A percentile compares a stretch with the other conserved stretches of the same genome.
These are phyloP conservation scores for Chrysoporthe deuterocubensis DNA, from an alignment of 2,329 filamentous ascomycete species.

Conservation along the genomic window DNA sequence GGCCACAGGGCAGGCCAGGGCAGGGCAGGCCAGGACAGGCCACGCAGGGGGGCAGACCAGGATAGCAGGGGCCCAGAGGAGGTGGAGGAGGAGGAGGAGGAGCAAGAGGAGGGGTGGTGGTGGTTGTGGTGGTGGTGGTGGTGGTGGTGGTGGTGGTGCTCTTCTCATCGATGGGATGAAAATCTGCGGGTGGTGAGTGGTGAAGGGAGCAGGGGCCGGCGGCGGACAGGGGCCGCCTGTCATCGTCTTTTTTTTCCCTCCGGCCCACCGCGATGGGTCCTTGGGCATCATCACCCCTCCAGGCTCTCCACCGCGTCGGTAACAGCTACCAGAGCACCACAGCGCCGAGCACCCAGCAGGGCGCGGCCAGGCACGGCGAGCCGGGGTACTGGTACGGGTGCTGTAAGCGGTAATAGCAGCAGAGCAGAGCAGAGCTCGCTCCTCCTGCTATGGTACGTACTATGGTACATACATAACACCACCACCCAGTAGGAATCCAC, in stretches of 20 bases:
- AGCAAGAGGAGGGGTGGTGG: too few relatives aligned
- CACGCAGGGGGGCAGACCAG: background rate
- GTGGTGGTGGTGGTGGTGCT: background rate
- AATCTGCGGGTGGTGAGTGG: background rate
- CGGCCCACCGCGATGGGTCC: slow-evolving; percentile 4
- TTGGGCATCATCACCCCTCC: slow-evolving; percentile 9
- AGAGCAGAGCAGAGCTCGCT: too few relatives aligned
- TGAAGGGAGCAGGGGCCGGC: background rate
- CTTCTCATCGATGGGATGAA: slow-evolving; percentile 6
- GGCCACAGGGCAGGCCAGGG: background rate
- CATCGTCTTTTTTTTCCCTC: background rate
- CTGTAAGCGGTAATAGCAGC: too few relatives aligned
- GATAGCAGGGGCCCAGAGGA: background rate
- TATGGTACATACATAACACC: too few relatives aligned
- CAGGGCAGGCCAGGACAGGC: background rate
- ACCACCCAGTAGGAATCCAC: too few relatives aligned
- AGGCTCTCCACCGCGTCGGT: slow-evolving; percentile 3
- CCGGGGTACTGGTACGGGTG: too few relatives aligned
- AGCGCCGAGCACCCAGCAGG: background rate
- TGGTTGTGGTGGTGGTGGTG: background rate
- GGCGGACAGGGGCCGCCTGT: background rate
- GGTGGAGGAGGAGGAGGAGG: background rate
- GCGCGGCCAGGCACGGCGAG: too few relatives aligned
- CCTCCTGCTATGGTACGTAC: too few relatives aligned
- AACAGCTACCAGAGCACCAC: background rate